These are phyloP conservation scores for Digitaria exilis DNA, from an alignment of 202 grass and related monocot genomes.

Conservation along the genomic window DNA sequence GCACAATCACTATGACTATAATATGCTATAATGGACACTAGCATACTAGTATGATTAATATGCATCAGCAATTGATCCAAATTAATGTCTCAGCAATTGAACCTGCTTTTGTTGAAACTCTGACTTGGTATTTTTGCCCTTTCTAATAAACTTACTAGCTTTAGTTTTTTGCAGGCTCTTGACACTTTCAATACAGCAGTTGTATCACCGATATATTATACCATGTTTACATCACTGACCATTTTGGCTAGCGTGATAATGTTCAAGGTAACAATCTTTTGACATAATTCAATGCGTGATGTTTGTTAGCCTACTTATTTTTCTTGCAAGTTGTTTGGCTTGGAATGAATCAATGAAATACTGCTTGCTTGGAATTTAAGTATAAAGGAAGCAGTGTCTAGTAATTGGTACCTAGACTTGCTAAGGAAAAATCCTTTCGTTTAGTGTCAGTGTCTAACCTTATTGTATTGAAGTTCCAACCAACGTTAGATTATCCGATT, in stretches of 20 bases:
- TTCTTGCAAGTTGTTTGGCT: constrained; percentile 22
- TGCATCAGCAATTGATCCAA: not conserved
- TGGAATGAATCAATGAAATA: not conserved
- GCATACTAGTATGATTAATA: constrained; percentile 5
- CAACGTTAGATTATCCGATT: not conserved
- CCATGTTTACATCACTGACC: constrained; percentile 98
- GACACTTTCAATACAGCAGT: constrained; percentile 99
- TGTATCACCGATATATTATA: constrained; percentile 97
- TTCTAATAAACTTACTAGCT: not conserved
- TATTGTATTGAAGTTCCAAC: not conserved
- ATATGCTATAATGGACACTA: not conserved
- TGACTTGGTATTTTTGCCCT: no score
- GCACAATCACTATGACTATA: not conserved
- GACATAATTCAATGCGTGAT: no score
- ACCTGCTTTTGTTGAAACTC: no score
- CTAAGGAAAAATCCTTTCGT: not conserved
- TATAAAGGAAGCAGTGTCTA: not conserved
- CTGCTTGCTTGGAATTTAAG: constrained; percentile 10
- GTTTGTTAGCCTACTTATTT: not conserved
- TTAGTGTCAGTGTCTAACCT: not conserved
- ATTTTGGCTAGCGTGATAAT: constrained; percentile 99
- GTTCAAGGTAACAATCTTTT: constrained; percentile 81
- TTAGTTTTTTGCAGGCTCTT: constrained; percentile 78
- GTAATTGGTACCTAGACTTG: not conserved
- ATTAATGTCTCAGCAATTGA: no score